Conservation (phyloP, 345 rosid genomes). For the Salix udensis region DNA sequence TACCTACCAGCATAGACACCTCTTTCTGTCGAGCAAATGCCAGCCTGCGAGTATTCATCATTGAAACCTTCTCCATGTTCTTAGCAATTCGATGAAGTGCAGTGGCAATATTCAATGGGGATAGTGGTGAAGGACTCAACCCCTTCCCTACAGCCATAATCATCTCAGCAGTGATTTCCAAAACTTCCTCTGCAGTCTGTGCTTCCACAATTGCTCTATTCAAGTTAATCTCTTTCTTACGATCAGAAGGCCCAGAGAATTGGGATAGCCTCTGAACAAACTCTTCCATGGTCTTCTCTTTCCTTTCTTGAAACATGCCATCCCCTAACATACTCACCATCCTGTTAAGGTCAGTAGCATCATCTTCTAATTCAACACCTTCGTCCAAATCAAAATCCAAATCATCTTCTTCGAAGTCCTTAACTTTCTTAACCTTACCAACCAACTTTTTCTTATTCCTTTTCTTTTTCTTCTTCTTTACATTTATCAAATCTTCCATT, state of each 20-base stretch:
- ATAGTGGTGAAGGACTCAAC: conserved; percentile 78
- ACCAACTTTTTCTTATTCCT: conserved; percentile 41
- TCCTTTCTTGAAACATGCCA: conserved; percentile 71
- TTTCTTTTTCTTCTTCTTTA: conserved; percentile 53
- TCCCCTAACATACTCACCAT: conserved; percentile 53
- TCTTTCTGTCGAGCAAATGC: conserved; percentile 78
- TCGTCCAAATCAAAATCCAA: conserved; percentile 37
- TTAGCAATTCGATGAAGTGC: conserved; percentile 84
- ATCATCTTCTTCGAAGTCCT: conserved; percentile 37
- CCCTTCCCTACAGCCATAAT: conserved; percentile 84
- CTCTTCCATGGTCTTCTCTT: conserved; percentile 54
- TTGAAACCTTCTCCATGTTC: conserved; percentile 91
- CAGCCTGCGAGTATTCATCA: conserved; percentile 61
- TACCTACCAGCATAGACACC: conserved; percentile 88
- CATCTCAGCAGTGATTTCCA: conserved; percentile 62
- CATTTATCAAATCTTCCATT: conserved; percentile 49
- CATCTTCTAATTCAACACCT: conserved; percentile 28
- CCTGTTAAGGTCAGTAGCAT: conserved; percentile 34
- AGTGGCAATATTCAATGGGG: conserved; percentile 81
- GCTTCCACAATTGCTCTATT: conserved; percentile 73
- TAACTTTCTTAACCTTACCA: conserved; percentile 25
- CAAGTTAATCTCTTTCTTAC: conserved; percentile 69
- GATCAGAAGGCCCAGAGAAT: conserved; percentile 70
- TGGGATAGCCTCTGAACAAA: conserved; percentile 68
- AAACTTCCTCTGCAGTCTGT: conserved; percentile 72